These are phyloP conservation scores for Solanum hybrid DNA, from an alignment of 305 asterid species.

Conservation along the genomic window DNA sequence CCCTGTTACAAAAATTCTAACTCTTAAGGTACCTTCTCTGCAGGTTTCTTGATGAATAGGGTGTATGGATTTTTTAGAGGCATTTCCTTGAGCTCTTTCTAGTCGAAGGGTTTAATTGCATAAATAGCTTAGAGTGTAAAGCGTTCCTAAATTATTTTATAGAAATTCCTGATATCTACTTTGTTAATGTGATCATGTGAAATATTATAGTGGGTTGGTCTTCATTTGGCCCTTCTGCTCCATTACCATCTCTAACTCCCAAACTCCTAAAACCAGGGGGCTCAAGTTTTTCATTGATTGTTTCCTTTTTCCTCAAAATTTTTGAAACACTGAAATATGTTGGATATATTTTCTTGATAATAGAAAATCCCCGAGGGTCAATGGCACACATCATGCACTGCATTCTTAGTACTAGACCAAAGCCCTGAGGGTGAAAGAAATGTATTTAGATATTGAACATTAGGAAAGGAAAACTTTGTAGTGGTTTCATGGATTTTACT, in stretches of 20 bases:
- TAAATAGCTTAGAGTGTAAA: not conserved
- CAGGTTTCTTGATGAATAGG: not conserved
- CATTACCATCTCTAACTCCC: not conserved
- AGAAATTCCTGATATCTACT: not conserved
- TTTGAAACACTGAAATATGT: not conserved
- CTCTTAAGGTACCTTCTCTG: not conserved
- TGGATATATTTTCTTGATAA: not conserved
- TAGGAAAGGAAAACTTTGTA: not conserved
- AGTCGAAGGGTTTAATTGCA: not conserved
- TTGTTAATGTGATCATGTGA: not conserved
- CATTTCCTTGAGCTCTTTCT: not conserved
- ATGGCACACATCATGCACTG: not conserved
- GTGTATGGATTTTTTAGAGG: not conserved
- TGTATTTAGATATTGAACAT: not conserved
- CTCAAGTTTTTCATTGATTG: not conserved
- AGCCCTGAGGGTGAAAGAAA: not conserved
- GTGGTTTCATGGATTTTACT: slow-evolving; percentile 18
- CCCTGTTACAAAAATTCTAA: not conserved
- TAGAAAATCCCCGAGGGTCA: not conserved
- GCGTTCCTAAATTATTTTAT: not conserved
- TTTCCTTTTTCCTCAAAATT: not conserved
- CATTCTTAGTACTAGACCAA: not conserved
- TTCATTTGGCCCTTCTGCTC: not conserved
- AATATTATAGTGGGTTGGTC: not conserved
- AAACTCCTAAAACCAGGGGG: not conserved